A percentile compares a stretch with the other conserved stretches of the same genome.
Conservation (phyloP, 2,329 filamentous ascomycete species). For the Diaporthe vexans region DNA sequence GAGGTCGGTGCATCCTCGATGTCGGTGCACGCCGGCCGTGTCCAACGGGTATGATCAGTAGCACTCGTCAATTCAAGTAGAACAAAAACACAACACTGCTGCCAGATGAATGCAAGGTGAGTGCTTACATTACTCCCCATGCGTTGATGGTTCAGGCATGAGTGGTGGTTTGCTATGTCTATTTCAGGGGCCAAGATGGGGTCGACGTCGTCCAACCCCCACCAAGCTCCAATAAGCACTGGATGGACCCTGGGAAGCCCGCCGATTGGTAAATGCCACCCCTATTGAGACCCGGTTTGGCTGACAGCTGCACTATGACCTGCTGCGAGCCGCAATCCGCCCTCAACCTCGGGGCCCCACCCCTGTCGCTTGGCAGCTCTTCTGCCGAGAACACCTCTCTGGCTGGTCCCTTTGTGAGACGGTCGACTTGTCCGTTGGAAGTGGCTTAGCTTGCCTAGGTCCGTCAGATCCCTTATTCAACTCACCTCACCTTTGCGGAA, state of each 20-base stretch:
- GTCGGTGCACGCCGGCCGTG: background rate
- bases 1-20: background rate
- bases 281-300: background rate
- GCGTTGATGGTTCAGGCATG: background rate
- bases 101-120: too few species aligned
- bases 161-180: background rate
- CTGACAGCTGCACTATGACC: constrained; percentile 14
- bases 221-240: background rate
- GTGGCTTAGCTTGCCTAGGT: constrained; percentile 10
- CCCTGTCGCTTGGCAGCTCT: background rate
- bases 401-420: constrained; percentile 26
- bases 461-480: background rate
- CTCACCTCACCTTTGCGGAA: background rate
- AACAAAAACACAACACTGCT: background rate
- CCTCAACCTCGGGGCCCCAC: background rate
- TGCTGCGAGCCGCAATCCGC: background rate
- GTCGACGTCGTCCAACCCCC: background rate
- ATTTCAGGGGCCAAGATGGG: constrained; percentile 13
- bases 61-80: background rate
- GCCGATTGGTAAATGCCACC: background rate
- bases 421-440: background rate
- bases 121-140: too few species aligned
- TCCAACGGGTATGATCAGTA: background rate
- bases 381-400: constrained; percentile 15
- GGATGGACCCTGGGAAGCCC: background rate